Evolutionary conservation across 352 stramenopile species (phyloP), one percentile per base, ranked within the genome.

Genomic region (Globisporangium paroecandrum): DNA sequence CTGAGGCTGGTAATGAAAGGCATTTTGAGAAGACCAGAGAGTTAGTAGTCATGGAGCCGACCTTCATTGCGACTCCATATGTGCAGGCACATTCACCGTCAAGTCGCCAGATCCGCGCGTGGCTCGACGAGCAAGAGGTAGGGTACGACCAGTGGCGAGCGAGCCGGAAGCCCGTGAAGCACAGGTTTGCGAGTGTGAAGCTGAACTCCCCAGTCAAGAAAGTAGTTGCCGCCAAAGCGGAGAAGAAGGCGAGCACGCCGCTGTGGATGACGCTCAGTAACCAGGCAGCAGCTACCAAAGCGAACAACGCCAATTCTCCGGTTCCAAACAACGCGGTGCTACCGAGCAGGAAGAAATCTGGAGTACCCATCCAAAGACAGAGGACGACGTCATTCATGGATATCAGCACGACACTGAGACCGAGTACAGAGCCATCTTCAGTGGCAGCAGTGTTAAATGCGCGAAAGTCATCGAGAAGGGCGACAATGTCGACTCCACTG

Each of bases 61-160:
- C 75, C n/a, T 85, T 90, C 46, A 58, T 88, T 12, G 69, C 69
- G 29, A 88, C 77, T 46, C 82, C 84, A 12, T 90, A 87, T 57
- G 69, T 83, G 25, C 73, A 77, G 53, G 66, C 72, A 10, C 69
- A 54, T 1, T 71, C 79, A 1, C 71, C 74, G 4, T 68, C 72
- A 15, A 92, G 79, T 41, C 55, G 29, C 10, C 64, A 70, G 36
- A 88, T 92, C 60, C 81, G 80, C 8, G 71, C 76, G 25, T 72
- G 89, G 62, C 70, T 92, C 25, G 81, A 90, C 57, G 61, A 73
- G 20, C 68, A 87, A 46, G 81, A 92, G 25, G 74, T 62, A 3
- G 71, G 67, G 29, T 92, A 90, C 64, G 58, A 78, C 25, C 54
- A 60, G 41, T 82, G 77, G 76, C 73, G 77, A 36, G 67, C 68